Percentiles rank a stretch among this genome's conserved stretches.
Conservation (phyloP, 768 basidiomycete species). For the Boletus sp. region DNA sequence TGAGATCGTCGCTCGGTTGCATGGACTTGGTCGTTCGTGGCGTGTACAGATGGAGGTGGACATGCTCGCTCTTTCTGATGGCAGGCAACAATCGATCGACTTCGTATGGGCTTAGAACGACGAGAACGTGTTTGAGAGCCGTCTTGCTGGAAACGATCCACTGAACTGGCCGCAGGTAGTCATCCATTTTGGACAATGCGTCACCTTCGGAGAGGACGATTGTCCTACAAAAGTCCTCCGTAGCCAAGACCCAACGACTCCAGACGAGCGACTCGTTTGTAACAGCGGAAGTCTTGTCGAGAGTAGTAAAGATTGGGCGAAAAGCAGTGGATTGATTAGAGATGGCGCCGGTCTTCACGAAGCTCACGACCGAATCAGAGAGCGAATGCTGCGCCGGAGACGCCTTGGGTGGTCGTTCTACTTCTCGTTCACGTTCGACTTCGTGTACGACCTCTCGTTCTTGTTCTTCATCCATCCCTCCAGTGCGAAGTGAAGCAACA, state of each 20-base stretch:
- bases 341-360: conserved; percentile 28
- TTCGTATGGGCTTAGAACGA: conserved; percentile 42
- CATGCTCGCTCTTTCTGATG: conserved; percentile 31
- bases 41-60: conserved; percentile 42
- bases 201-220: neutral
- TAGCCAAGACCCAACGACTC: conserved; percentile 13
- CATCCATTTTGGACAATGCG: conserved; percentile 17
- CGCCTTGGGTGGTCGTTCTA: conserved; percentile 33
- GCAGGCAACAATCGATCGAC: conserved; percentile 36
- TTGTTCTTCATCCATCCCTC: conserved; percentile 43
- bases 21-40: conserved; percentile 35
- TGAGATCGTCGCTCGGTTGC: conserved; percentile 35
- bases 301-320: conserved; percentile 13
- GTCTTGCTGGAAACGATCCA: conserved; percentile 42
- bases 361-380: neutral
- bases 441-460: conserved; percentile 45
- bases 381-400: conserved; percentile 22
- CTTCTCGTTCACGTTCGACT: conserved; percentile 37
- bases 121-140: conserved; percentile 28
- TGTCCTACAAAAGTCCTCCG: conserved; percentile 14
- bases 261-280: conserved; percentile 20
- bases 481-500: conserved; percentile 14
- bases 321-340: conserved; percentile 16
- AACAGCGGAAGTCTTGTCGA: conserved; percentile 1
- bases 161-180: conserved; percentile 38